phyloP scores from a whole-genome alignment of 164 flowering plant genomes.

The Taxillus chinensis region DNA sequence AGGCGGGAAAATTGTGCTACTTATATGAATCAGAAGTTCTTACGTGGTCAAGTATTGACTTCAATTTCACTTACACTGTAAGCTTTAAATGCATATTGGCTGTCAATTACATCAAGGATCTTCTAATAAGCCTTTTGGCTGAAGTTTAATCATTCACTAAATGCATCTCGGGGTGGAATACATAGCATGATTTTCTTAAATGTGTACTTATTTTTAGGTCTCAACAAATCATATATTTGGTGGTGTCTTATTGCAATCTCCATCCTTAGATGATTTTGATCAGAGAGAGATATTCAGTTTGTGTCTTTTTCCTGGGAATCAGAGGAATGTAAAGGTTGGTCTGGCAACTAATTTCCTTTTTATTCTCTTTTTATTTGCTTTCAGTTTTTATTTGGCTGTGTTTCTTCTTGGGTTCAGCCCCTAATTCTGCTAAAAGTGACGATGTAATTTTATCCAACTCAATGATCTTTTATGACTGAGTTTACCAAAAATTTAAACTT shows the following conservation, averaged over 20 bases:
- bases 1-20: constrained; percentile 53
- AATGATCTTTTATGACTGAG: too few species aligned
- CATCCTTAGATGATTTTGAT: constrained; percentile 54
- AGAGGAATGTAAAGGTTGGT: constrained; percentile 42
- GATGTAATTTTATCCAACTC: too few species aligned
- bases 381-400: neutral
- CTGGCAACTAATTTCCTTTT: neutral
- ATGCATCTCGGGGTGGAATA: neutral
- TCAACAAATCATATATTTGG: constrained; percentile 50
- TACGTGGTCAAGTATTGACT: constrained; percentile 64
- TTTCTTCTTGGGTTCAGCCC: too few species aligned
- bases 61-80: constrained; percentile 61
- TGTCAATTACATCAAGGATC: neutral
- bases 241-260: constrained; percentile 64
- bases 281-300: constrained; percentile 73
- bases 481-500: too few species aligned
- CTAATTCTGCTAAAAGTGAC: too few species aligned
- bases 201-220: constrained; percentile 30
- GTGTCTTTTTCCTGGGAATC: constrained; percentile 58
- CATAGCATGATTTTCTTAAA: neutral
- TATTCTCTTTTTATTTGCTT: neutral
- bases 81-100: constrained; percentile 9
- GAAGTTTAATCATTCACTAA: neutral
- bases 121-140: neutral
- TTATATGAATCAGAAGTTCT: constrained; percentile 68